These are phyloP conservation scores for Pleurozium schreberi DNA, from an alignment of 225 moss, liverwort and hornwort species.

Conservation along the genomic window DNA sequence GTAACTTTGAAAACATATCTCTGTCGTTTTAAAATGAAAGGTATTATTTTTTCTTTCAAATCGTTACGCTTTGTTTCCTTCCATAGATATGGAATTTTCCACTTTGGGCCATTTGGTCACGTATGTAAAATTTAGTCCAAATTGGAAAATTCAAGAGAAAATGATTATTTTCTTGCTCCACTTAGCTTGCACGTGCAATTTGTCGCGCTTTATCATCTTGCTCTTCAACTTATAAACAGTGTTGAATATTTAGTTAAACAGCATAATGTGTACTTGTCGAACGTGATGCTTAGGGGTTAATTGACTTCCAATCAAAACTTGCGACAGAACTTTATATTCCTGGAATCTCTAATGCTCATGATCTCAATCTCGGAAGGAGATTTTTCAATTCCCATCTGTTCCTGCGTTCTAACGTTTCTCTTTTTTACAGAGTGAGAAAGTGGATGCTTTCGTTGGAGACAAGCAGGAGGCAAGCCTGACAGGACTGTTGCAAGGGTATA, in stretches of 20 bases:
- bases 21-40: not conserved
- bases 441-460: constrained; percentile 45
- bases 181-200: not conserved
- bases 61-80: not conserved
- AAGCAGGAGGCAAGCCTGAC: constrained; percentile 41
- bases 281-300: not conserved
- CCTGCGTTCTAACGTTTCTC: not conserved
- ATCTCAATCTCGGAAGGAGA: not conserved
- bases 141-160: not conserved
- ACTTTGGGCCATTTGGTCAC: not conserved
- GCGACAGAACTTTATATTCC: not conserved
- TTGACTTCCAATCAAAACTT: not conserved
- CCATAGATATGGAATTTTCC: not conserved
- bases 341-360: not conserved
- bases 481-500: constrained; percentile 49
- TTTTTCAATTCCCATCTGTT: not conserved
- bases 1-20: not conserved
- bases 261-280: not conserved
- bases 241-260: not conserved
- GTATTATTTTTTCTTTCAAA: not conserved
- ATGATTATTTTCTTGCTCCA: not conserved
- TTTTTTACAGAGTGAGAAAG: constrained; percentile 34
- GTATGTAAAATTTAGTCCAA: not conserved
- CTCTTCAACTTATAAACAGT: not conserved
- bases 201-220: not conserved